These are phyloP conservation scores for Penicillium alfredii DNA, from an alignment of 495 filamentous ascomycete genomes.

Conservation along the genomic window DNA sequence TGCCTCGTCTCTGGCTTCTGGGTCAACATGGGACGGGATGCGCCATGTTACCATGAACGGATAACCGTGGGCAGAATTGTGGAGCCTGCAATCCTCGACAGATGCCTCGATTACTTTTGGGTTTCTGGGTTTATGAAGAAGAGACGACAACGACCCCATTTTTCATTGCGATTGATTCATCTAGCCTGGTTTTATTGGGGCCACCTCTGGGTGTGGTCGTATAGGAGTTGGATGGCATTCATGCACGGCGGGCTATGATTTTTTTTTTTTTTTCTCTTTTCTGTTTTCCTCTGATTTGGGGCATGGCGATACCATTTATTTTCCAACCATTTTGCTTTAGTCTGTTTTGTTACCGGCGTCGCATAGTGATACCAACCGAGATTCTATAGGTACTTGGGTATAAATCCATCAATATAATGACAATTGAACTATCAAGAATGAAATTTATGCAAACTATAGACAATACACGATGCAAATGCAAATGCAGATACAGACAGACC, in stretches of 20 bases:
- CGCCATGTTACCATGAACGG: conserved; percentile 2
- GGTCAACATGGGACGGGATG: conserved; percentile 15
- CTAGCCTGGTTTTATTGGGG: conserved; percentile 2
- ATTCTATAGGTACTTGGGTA: too few relatives aligned
- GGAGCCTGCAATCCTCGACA: too few relatives aligned
- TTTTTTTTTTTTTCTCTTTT: background rate
- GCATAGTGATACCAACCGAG: conserved; percentile 17
- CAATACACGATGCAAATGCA: too few relatives aligned
- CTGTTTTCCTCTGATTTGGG: background rate
- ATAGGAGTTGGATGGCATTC: conserved; percentile 2
- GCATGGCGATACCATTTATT: background rate
- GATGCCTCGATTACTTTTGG: too few relatives aligned
- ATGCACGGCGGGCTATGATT: background rate
- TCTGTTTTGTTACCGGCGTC: conserved; percentile 3
- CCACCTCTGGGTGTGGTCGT: conserved; percentile 1
- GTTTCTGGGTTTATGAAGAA: too few relatives aligned
- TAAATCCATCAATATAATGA: too few relatives aligned
- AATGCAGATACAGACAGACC: too few relatives aligned
- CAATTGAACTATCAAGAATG: conserved; percentile 1
- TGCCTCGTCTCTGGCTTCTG: conserved; percentile 2
- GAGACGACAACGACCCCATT: conserved; percentile 2
- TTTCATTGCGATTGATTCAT: too few relatives aligned
- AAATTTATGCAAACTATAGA: conserved; percentile 2
- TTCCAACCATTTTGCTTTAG: background rate
- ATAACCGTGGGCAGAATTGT: too few relatives aligned